phyloP scores from a whole-genome alignment of 1,284 basidiomycete species.

The Grifola frondosa region DNA sequence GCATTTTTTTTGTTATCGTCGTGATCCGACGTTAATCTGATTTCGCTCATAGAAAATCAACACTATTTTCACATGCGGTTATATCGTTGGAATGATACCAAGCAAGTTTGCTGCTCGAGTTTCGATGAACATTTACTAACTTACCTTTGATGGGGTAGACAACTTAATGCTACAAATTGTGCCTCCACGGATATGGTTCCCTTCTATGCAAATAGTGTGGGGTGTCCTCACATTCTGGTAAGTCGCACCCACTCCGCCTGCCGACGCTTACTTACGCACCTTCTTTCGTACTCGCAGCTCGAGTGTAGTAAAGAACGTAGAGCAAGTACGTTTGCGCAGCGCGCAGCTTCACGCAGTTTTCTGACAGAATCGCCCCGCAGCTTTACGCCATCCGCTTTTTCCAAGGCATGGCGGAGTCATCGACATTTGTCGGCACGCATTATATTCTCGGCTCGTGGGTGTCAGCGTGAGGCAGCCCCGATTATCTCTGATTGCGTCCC shows the following conservation, averaged over 20 bases:
- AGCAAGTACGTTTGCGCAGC: constrained; percentile 43
- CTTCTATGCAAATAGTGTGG: constrained; percentile 65
- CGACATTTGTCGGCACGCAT: constrained; percentile 74
- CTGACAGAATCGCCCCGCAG: constrained; percentile 33
- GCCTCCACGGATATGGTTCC: constrained; percentile 65
- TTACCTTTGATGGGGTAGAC: constrained; percentile 36
- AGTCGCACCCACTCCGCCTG: constrained; percentile 6
- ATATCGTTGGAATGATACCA: constrained; percentile 72
- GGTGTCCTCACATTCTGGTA: constrained; percentile 64
- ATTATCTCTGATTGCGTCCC: neutral
- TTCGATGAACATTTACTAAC: neutral
- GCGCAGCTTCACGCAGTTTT: constrained; percentile 7
- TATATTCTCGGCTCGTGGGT: constrained; percentile 69
- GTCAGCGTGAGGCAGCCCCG: neutral
- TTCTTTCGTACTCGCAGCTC: constrained; percentile 38
- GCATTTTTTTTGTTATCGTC: neutral
- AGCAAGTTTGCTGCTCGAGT: constrained; percentile 38
- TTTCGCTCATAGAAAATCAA: constrained; percentile 52
- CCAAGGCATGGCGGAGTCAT: constrained; percentile 71
- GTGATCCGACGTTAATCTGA: neutral
- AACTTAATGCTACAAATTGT: constrained; percentile 63
- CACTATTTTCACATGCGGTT: constrained; percentile 71
- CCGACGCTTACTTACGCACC: neutral
- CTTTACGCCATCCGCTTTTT: constrained; percentile 74
- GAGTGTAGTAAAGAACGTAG: constrained; percentile 52